Conservation (phyloP, 139 green algal genomes). For the Coelastrella sp. region DNA sequence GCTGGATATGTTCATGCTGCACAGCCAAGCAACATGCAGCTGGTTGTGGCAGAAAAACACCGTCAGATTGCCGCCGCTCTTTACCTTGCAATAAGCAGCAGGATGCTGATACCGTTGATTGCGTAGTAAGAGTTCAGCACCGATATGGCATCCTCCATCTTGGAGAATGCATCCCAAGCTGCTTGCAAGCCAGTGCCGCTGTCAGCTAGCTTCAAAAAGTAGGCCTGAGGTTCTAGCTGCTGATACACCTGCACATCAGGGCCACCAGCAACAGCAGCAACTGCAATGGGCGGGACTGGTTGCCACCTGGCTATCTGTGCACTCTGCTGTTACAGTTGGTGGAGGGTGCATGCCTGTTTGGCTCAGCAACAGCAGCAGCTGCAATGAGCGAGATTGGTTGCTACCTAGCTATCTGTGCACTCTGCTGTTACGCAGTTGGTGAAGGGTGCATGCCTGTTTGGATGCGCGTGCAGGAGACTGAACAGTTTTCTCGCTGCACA, state of each 20-base stretch:
- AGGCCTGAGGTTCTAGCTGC: constrained; percentile 67
- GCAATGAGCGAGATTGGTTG: neutral
- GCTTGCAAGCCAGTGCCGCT: constrained; percentile 55
- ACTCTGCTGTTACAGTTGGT: neutral
- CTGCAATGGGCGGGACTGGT: neutral
- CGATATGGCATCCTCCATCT: constrained; percentile 67
- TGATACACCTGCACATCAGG: constrained; percentile 71
- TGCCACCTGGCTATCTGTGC: neutral
- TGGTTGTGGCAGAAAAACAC: too few relatives aligned
- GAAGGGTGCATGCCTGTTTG: too few relatives aligned
- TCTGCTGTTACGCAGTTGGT: neutral
- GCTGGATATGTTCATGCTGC: too few relatives aligned
- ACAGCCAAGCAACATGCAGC: neutral
- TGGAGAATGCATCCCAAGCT: constrained; percentile 55
- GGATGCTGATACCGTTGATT: constrained; percentile 87
- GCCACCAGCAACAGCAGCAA: too few relatives aligned
- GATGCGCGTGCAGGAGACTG: too few relatives aligned
- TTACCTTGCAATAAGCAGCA: constrained; percentile 83
- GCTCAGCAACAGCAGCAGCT: too few relatives aligned
- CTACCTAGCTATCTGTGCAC: neutral
- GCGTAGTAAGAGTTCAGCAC: constrained; percentile 86
- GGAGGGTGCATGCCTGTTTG: neutral
- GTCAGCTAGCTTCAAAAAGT: constrained; percentile 72
- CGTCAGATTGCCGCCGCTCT: too few relatives aligned
- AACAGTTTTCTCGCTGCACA: too few relatives aligned